Evolutionary conservation across 2,329 filamentous ascomycete genomes (phyloP).

Genomic region (Chaetomiaceae sp.): DNA sequence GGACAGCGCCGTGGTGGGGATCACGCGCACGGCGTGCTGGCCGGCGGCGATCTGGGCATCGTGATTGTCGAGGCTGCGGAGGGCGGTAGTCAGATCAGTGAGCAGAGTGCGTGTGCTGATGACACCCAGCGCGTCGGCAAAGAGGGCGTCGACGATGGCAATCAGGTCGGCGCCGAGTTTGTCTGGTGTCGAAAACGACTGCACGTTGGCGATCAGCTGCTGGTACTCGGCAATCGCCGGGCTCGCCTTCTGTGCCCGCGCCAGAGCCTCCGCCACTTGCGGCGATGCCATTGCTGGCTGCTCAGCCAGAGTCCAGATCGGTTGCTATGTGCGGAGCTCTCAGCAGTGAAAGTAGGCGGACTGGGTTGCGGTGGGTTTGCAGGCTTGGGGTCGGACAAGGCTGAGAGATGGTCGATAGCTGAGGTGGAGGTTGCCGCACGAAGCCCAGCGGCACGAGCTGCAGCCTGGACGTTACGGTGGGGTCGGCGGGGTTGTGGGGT

Average conservation of each 20-base stretch:
- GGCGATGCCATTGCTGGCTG: constrained; percentile 23
- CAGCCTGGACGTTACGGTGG: constrained; percentile 13
- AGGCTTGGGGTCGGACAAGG: background rate
- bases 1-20: constrained; percentile 48
- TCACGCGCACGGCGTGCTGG: constrained; percentile 60
- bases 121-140: constrained; percentile 24
- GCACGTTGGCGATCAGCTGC: constrained; percentile 22
- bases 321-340: background rate
- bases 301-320: background rate
- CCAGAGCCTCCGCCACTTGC: constrained; percentile 21
- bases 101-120: constrained; percentile 27
- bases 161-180: constrained; percentile 22
- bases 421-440: background rate
- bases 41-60: constrained; percentile 71
- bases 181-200: constrained; percentile 19
- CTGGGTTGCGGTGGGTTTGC: background rate
- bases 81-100: constrained; percentile 35
- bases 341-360: background rate
- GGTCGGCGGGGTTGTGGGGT: constrained; percentile 13
- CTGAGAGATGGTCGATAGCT: constrained; percentile 11
- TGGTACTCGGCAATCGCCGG: constrained; percentile 19
- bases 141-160: constrained; percentile 21
- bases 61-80: constrained; percentile 54
- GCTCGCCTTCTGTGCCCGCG: constrained; percentile 8
- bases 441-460: constrained; percentile 5